Percentiles rank a stretch among this genome's conserved stretches.
These are phyloP conservation scores for Lippia alba DNA, from an alignment of 305 asterid genomes.

Conservation along the genomic window DNA sequence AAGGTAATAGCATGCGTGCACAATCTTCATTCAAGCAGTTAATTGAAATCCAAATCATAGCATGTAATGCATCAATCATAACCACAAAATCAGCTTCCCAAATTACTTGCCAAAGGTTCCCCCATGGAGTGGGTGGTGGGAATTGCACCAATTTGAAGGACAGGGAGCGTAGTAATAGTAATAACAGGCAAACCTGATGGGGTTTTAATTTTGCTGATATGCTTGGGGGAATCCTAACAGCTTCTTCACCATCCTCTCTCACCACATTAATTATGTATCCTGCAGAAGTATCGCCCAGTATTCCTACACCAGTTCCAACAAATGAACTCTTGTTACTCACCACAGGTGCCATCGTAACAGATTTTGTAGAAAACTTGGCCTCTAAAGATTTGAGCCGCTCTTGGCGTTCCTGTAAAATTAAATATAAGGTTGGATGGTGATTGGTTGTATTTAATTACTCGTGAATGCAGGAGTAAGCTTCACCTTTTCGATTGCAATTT, in stretches of 20 bases:
- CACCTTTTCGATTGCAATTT: slow-evolving; percentile 99
- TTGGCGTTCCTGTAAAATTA: slow-evolving; percentile 84
- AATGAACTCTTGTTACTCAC: slow-evolving; percentile 50
- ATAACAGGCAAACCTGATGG: slow-evolving; percentile 74
- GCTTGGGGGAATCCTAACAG: slow-evolving; percentile 94
- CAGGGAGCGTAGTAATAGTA: slow-evolving; percentile 19
- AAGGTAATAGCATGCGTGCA: slow-evolving; percentile 22
- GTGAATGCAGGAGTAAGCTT: slow-evolving; percentile 20
- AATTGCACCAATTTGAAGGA: too few species aligned
- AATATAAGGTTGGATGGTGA: slow-evolving; percentile 19
- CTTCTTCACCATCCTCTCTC: slow-evolving; percentile 96
- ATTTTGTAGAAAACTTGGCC: slow-evolving; percentile 70
- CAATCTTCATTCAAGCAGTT: slow-evolving; percentile 26
- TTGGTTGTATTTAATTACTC: slow-evolving; percentile 15
- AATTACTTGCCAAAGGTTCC: slow-evolving; percentile 17
- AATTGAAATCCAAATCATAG: slow-evolving; percentile 27
- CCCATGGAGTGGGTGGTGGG: too few species aligned
- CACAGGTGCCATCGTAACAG: slow-evolving; percentile 57
- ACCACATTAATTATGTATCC: slow-evolving; percentile 92
- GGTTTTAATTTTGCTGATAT: slow-evolving; percentile 78
- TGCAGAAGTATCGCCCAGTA: slow-evolving; percentile 74
- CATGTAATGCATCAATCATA: slow-evolving; percentile 4
- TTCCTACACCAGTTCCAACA: slow-evolving; percentile 65
- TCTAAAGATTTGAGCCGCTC: slow-evolving; percentile 96
- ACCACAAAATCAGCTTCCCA: slow-evolving; percentile 9